These are phyloP conservation scores for Penicillium freii DNA, from an alignment of 2,329 filamentous ascomycete genomes.

Conservation along the genomic window DNA sequence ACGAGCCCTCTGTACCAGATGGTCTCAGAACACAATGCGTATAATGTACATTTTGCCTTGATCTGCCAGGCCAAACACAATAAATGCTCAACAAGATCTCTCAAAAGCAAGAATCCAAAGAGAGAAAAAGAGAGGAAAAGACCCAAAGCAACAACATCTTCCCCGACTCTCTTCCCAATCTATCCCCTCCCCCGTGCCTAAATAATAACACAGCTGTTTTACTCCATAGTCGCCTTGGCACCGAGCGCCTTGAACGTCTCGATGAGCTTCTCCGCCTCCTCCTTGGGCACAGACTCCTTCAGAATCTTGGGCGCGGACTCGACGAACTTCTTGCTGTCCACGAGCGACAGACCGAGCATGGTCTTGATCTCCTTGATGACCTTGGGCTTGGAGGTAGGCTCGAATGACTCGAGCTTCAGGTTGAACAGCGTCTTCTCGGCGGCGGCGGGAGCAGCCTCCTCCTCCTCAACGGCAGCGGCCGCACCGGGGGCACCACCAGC, in stretches of 20 bases:
- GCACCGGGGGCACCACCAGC: slow-evolving; percentile 60
- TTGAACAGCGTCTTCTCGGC: slow-evolving; percentile 97
- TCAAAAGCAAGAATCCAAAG: slow-evolving; percentile 22
- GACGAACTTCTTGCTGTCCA: slow-evolving; percentile 99
- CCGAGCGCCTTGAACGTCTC: slow-evolving; percentile 91
- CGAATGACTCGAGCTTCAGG: slow-evolving; percentile 88
- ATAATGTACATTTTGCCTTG: slow-evolving; percentile 42
- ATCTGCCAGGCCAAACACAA: slow-evolving; percentile 24
- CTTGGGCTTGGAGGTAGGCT: slow-evolving; percentile 89
- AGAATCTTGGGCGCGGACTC: slow-evolving; percentile 96
- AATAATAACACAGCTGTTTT: slow-evolving; percentile 38
- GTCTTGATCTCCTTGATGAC: slow-evolving; percentile 99
- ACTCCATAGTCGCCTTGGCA: slow-evolving; percentile 88
- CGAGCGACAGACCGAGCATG: slow-evolving; percentile 88
- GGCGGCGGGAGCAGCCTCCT: slow-evolving; percentile 81
- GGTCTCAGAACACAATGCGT: slow-evolving; percentile 28
- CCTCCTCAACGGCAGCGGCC: slow-evolving; percentile 68
- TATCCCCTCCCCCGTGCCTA: slow-evolving; percentile 9
- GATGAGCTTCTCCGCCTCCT: slow-evolving; percentile 98
- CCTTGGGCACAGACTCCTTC: slow-evolving; percentile 98
- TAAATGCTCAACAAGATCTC: slow-evolving; percentile 19
- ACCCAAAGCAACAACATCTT: neutral
- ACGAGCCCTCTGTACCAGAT: slow-evolving; percentile 23
- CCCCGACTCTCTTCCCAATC: slow-evolving; percentile 8
- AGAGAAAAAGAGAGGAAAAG: slow-evolving; percentile 9